Evolutionary conservation across 306 rosid species (phyloP), one percentile per base, ranked within the genome.

Genomic region (Phaseolus lunatus): DNA sequence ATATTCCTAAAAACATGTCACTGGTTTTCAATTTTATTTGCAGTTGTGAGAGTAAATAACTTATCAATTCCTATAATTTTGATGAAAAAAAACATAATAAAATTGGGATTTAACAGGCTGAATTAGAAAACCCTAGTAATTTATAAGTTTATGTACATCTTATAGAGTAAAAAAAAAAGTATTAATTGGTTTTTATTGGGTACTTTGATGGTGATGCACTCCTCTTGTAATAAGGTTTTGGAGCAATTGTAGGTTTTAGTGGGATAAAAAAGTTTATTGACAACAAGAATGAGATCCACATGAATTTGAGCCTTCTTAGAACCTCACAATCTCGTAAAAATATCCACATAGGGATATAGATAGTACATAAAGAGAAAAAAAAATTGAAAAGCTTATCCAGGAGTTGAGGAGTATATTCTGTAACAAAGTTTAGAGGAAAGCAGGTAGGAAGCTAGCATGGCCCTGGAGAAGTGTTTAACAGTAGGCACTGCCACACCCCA

Each of bases 401-500:
- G 69, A 69, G 54, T 59, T 13, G 23, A 57, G 70, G 26, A 35
- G 70, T 37, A 5, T 26, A 35, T n/a, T 9, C 19, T 39, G 11
- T 47, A 24, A 6, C 2, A 50, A 9, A 5, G 53, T 62, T 43
- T 27, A 10, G 29, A 73, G 53, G 78, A 27, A 50, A 50, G 7
- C 13, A 53, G 3, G 48, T 12, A 11, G 48, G 1, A 1, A 59
- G 64, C 48, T 9, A 76, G 31, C 45, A 91, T 91, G 97, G 92
- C 92, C 37, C 9, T 86, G 68, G 94, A 85, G 81, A 86, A 80
- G 77, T 89, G 97, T 70, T 80, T 91, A 81, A 86, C 89, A 43
- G 79, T 50, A 23, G 84, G 85, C 72, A 80, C 77, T 22, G 49
- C 86, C 27, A 91, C 87, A 68, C 87, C 87, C 49, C 89, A 86